phyloP scores from a whole-genome alignment of 2,329 filamentous ascomycete genomes.

The Aspergillus sclerotialis region DNA sequence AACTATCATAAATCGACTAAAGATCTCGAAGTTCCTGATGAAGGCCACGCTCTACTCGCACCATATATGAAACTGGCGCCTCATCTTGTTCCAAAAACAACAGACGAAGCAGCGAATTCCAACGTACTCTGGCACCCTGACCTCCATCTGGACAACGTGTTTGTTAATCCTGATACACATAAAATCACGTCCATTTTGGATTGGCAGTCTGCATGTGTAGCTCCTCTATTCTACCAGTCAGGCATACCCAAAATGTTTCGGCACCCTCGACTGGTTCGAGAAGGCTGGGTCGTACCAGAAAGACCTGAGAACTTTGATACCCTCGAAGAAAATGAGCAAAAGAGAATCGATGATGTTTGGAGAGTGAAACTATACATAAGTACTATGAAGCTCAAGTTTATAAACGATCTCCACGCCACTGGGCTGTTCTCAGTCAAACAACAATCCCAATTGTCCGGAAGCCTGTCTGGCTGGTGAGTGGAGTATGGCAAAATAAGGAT shows the following conservation, averaged over 20 bases:
- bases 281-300: constrained; percentile 24
- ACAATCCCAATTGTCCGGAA: constrained; percentile 16
- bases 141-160: constrained; percentile 21
- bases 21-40: constrained; percentile 13
- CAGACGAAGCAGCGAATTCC: constrained; percentile 9
- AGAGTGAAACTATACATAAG: constrained; percentile 27
- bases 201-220: constrained; percentile 17
- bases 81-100: constrained; percentile 11
- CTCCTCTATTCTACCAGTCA: constrained; percentile 22
- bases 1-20: constrained; percentile 17
- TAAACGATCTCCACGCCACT: constrained; percentile 22
- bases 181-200: constrained; percentile 20
- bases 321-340: constrained; percentile 18
- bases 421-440: constrained; percentile 16
- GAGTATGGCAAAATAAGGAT: constrained; percentile 25
- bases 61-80: constrained; percentile 19
- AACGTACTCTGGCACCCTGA: constrained; percentile 23
- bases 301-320: constrained; percentile 21
- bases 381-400: constrained; percentile 26
- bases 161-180: constrained; percentile 17
- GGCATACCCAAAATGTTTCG: constrained; percentile 22
- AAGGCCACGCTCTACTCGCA: constrained; percentile 15
- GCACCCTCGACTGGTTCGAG: constrained; percentile 19
- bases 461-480: constrained; percentile 24
- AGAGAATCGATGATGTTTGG: constrained; percentile 17